These are phyloP conservation scores for Dichotomopilus funicola DNA, from an alignment of 2,329 filamentous ascomycete species.

Conservation along the genomic window DNA sequence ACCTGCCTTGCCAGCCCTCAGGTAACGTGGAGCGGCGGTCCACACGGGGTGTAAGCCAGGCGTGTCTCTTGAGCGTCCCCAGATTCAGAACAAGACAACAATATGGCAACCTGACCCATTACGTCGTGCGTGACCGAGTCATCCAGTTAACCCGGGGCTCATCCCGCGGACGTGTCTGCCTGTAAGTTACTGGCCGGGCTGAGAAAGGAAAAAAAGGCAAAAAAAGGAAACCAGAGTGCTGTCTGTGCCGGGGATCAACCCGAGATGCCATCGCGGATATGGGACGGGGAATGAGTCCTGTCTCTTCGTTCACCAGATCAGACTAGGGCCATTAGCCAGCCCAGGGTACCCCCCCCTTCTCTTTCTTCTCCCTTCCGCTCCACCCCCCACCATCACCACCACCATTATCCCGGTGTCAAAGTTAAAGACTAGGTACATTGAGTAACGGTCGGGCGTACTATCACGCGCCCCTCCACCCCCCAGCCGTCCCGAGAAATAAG, in stretches of 20 bases:
- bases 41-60: constrained; percentile 4
- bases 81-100: neutral
- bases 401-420: too few relatives aligned
- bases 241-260: too few relatives aligned
- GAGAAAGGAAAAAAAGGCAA: too few relatives aligned
- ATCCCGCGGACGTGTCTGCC: constrained; percentile 8
- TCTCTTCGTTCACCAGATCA: neutral
- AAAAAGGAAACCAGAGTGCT: too few relatives aligned
- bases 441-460: constrained; percentile 3
- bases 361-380: constrained; percentile 5
- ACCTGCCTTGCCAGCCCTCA: neutral
- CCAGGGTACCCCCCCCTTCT: neutral
- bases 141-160: too few relatives aligned
- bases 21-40: neutral
- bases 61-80: neutral
- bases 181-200: constrained; percentile 16
- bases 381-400: neutral
- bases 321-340: too few relatives aligned
- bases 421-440: neutral
- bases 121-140: too few relatives aligned
- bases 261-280: too few relatives aligned
- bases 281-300: constrained; percentile 13
- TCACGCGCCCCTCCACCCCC: constrained; percentile 14
- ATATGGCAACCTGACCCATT: neutral
- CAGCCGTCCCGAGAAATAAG: constrained; percentile 1